These are phyloP conservation scores for Flammula alnicola DNA, from an alignment of 1,284 basidiomycete species.

Conservation along the genomic window DNA sequence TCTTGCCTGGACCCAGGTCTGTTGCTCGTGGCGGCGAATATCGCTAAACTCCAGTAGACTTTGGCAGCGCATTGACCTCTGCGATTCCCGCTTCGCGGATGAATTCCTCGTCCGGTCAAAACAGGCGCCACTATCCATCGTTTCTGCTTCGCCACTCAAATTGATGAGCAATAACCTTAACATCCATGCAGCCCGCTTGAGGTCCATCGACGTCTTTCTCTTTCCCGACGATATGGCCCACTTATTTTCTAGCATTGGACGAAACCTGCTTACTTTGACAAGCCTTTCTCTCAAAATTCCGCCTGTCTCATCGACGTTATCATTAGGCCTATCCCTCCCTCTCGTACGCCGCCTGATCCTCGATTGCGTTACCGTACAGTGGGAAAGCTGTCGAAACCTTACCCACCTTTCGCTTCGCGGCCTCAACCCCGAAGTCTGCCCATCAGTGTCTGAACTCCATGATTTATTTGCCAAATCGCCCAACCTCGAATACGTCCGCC, in stretches of 20 bases:
- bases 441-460: constrained; percentile 33
- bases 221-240: constrained; percentile 36
- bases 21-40: constrained; percentile 36
- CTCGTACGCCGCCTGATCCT: constrained; percentile 34
- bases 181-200: constrained; percentile 31
- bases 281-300: constrained; percentile 37
- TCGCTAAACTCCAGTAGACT: constrained; percentile 37
- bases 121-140: constrained; percentile 35
- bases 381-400: constrained; percentile 33
- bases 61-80: constrained; percentile 42
- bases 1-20: constrained; percentile 44
- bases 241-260: constrained; percentile 33
- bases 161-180: constrained; percentile 29
- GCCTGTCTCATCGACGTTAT: constrained; percentile 29
- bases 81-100: constrained; percentile 33
- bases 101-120: constrained; percentile 38
- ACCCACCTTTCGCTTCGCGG: constrained; percentile 37
- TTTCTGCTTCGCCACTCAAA: constrained; percentile 33
- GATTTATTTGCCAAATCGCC: constrained; percentile 34
- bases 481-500: constrained; percentile 27
- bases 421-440: constrained; percentile 30
- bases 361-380: constrained; percentile 35
- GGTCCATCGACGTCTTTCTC: constrained; percentile 38
- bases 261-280: constrained; percentile 28
- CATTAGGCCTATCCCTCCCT: constrained; percentile 32